Conservation (phyloP, 176 grass and related monocot species). For the Rhynchospora pubera region DNA sequence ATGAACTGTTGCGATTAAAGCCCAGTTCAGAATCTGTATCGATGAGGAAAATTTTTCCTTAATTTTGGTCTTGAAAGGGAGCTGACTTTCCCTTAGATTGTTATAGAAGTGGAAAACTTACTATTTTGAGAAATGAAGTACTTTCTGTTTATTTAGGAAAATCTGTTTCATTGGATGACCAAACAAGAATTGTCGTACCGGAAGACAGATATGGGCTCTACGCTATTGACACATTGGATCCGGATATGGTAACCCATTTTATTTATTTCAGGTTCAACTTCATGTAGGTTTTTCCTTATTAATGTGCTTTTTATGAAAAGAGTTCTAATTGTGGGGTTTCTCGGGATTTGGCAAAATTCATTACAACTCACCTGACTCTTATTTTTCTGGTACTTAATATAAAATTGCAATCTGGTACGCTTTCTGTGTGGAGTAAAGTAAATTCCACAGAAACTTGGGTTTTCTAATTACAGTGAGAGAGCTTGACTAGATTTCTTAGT, state of each 20-base stretch:
- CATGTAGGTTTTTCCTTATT: neutral
- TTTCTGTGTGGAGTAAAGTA: neutral
- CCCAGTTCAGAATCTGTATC: too few species aligned
- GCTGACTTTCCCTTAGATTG: neutral
- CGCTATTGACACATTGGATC: slow-evolving; percentile 84
- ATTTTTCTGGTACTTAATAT: neutral
- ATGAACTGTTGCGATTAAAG: too few species aligned
- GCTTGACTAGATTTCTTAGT: neutral
- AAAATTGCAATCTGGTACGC: neutral
- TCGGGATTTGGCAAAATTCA: neutral
- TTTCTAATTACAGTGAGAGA: too few species aligned
- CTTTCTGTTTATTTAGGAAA: slow-evolving; percentile 45
- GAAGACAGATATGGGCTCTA: slow-evolving; percentile 88
- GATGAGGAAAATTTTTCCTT: too few species aligned
- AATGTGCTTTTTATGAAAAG: neutral
- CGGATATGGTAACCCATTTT: slow-evolving; percentile 63
- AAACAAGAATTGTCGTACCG: slow-evolving; percentile 61
- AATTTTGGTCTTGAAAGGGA: neutral
- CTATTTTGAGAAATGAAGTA: neutral
- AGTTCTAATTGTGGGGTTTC: neutral
- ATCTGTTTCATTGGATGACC: slow-evolving; percentile 73
- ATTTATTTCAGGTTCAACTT: slow-evolving; percentile 3
- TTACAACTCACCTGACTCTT: neutral
- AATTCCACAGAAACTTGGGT: too few species aligned
- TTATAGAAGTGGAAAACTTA: neutral